Conservation (phyloP, 495 filamentous ascomycete genomes). For the Penicillium egyptiacum region DNA sequence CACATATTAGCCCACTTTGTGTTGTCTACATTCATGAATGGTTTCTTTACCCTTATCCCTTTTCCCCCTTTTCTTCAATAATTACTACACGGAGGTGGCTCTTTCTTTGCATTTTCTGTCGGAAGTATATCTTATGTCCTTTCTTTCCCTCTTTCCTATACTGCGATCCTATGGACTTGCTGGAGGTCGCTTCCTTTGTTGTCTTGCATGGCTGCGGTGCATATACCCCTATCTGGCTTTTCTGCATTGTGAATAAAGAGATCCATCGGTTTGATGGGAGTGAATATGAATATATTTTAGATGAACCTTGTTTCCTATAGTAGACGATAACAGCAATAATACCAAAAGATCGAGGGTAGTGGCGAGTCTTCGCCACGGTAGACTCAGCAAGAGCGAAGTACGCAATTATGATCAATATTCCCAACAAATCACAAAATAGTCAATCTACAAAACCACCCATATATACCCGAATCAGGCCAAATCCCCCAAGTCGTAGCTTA, state of each 20-base stretch:
- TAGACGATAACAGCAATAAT: neutral
- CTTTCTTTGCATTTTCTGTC: constrained; percentile 29
- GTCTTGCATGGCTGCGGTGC: constrained; percentile 41
- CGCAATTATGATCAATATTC: neutral
- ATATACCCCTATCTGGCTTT: constrained; percentile 44
- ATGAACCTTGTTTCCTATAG: neutral
- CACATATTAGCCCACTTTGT: constrained; percentile 28
- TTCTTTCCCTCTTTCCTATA: constrained; percentile 8
- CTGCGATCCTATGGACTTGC: constrained; percentile 6
- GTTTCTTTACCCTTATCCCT: constrained; percentile 22
- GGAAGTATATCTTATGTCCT: constrained; percentile 14
- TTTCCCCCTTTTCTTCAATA: constrained; percentile 18
- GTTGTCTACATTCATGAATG: constrained; percentile 24
- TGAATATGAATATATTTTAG: constrained; percentile 16
- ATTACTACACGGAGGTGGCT: constrained; percentile 22
- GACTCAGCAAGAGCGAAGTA: neutral
- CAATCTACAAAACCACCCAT: neutral
- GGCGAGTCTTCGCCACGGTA: neutral
- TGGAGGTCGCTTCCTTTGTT: constrained; percentile 31
- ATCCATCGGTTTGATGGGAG: constrained; percentile 11
- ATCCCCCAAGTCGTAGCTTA: constrained; percentile 6
- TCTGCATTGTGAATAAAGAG: constrained; percentile 35
- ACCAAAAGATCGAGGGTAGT: neutral
- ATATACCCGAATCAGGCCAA: constrained; percentile 10
- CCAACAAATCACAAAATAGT: neutral